A percentile compares a stretch with the other conserved stretches of the same genome.
Evolutionary conservation across 345 rosid genomes (phyloP).

Genomic region (Hibiscus trionum): DNA sequence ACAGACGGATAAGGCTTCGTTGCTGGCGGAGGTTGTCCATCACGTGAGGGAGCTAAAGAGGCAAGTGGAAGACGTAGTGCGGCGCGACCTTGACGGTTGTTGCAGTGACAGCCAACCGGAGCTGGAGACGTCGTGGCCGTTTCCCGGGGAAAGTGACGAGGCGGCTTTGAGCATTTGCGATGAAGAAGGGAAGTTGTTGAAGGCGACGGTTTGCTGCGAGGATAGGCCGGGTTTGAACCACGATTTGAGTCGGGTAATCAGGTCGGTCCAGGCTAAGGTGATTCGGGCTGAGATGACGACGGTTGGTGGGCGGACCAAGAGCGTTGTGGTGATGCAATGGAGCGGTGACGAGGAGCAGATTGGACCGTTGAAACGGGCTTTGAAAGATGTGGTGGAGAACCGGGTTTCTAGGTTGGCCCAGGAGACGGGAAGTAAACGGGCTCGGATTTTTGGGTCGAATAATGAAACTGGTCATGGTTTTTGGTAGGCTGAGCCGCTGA

Average conservation of each 20-base stretch:
- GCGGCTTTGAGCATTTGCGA: constrained; percentile 20
- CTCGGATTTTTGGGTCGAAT: constrained; percentile 14
- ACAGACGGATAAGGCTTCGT: constrained; percentile 77
- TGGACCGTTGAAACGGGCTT: constrained; percentile 24
- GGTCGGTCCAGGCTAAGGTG: constrained; percentile 30
- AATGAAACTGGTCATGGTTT: neutral
- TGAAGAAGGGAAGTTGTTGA: constrained; percentile 16
- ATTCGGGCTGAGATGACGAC: constrained; percentile 51
- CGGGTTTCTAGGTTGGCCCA: constrained; percentile 24
- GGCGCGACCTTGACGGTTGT: constrained; percentile 6
- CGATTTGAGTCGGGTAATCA: constrained; percentile 32
- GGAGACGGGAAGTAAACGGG: constrained; percentile 20
- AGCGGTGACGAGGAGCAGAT: constrained; percentile 25
- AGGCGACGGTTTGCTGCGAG: constrained; percentile 43
- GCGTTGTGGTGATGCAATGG: constrained; percentile 33
- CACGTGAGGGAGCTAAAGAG: constrained; percentile 46
- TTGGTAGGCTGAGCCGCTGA: neutral
- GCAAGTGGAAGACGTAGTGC: constrained; percentile 35
- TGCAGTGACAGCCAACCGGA: constrained; percentile 15
- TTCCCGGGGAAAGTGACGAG: constrained; percentile 43
- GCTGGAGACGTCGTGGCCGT: constrained; percentile 14
- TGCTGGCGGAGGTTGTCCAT: constrained; percentile 75
- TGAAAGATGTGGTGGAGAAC: constrained; percentile 36
- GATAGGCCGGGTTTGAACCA: constrained; percentile 44
- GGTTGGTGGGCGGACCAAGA: constrained; percentile 42